These are phyloP conservation scores for Penicillium arizonense DNA, from an alignment of 495 filamentous ascomycete genomes.

Conservation along the genomic window DNA sequence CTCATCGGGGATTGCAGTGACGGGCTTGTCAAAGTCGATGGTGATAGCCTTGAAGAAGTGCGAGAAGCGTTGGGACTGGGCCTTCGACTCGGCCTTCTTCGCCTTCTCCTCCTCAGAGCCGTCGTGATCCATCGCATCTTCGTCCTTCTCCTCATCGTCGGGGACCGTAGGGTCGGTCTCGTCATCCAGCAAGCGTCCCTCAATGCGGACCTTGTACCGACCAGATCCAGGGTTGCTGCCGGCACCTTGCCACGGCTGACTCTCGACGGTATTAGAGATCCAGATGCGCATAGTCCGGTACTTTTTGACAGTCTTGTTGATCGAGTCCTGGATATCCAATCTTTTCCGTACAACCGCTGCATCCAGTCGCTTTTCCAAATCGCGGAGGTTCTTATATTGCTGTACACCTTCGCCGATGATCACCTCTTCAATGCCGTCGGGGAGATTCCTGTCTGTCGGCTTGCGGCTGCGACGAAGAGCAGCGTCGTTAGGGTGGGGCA, in stretches of 20 bases:
- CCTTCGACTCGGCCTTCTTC: conserved; percentile 44
- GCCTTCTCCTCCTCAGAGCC: conserved; percentile 29
- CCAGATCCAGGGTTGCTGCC: conserved; percentile 43
- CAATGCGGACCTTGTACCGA: conserved; percentile 87
- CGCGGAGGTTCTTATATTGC: conserved; percentile 78
- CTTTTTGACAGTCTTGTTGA: conserved; percentile 76
- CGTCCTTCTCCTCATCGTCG: conserved; percentile 60
- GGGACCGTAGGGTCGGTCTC: conserved; percentile 47
- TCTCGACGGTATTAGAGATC: conserved; percentile 94
- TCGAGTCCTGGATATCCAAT: conserved; percentile 82
- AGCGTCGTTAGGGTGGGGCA: conserved; percentile 40
- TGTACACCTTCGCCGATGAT: conserved; percentile 77
- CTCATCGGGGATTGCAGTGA: conserved; percentile 47
- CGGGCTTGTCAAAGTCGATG: conserved; percentile 75
- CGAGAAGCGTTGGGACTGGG: conserved; percentile 65
- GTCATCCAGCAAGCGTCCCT: conserved; percentile 83
- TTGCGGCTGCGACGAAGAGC: conserved; percentile 77
- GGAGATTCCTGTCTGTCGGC: conserved; percentile 92
- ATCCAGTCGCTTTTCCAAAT: conserved; percentile 86
- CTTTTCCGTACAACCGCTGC: conserved; percentile 94
- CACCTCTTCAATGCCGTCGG: conserved; percentile 80
- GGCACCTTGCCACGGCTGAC: conserved; percentile 83
- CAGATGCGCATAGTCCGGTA: conserved; percentile 87
- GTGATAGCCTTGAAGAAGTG: conserved; percentile 94
- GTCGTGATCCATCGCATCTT: conserved; percentile 62